Evolutionary conservation across 805 yeast genomes (phyloP).

Genomic region (Lachancea sp.): DNA sequence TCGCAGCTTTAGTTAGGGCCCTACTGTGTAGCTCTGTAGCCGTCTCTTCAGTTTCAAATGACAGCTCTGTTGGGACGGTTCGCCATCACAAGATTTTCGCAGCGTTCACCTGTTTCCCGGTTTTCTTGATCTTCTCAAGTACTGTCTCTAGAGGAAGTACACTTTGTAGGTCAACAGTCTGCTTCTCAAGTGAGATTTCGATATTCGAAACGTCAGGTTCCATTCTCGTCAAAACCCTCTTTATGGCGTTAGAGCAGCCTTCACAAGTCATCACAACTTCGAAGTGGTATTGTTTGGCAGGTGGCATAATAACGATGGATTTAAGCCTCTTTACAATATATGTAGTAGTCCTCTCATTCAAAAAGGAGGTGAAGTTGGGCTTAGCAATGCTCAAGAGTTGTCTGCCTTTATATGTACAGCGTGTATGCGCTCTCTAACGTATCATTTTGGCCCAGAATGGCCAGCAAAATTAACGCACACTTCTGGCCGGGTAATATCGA

Average conservation of each 20-base stretch:
- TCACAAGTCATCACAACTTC: conserved; percentile 82
- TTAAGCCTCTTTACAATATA: neutral
- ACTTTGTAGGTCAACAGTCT: conserved; percentile 73
- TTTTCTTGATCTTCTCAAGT: conserved; percentile 73
- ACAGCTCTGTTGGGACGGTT: conserved; percentile 13
- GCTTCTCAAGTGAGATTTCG: conserved; percentile 71
- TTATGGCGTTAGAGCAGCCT: conserved; percentile 84
- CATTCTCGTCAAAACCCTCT: conserved; percentile 61
- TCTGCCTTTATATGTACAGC: too few species aligned
- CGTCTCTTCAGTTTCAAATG: too few species aligned
- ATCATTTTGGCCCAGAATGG: too few species aligned
- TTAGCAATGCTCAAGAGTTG: too few species aligned
- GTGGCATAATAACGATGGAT: conserved; percentile 30
- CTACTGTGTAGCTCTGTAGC: too few species aligned
- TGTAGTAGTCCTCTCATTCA: too few species aligned
- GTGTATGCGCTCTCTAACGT: too few species aligned
- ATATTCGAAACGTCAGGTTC: conserved; percentile 64
- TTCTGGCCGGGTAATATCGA: conserved; percentile 1
- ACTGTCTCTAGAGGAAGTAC: conserved; percentile 67
- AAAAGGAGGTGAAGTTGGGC: too few species aligned
- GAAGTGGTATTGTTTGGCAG: conserved; percentile 62
- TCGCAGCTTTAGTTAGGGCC: too few species aligned
- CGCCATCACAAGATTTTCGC: conserved; percentile 45
- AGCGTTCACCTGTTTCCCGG: conserved; percentile 75
- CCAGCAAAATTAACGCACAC: conserved; percentile 6